A percentile compares a stretch with the other conserved stretches of the same genome.
Evolutionary conservation across 2,329 filamentous ascomycete species (phyloP).

Genomic region (Leptodontidium sp.): DNA sequence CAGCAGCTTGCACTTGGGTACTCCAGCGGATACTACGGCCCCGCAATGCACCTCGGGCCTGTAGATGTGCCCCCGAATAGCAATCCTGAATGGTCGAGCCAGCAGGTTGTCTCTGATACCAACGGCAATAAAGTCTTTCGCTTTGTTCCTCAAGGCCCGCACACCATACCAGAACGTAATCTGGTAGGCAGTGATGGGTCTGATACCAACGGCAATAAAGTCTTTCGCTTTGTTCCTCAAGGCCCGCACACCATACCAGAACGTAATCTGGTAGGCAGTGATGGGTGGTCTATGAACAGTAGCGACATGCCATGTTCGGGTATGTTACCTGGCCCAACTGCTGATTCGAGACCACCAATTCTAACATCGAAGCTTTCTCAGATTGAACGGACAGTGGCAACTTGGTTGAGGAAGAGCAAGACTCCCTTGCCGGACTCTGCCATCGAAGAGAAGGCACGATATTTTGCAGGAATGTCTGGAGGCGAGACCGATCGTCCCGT

Average conservation of each 20-base stretch:
- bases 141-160: not conserved
- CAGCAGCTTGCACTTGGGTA: not conserved
- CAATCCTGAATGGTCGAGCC: not conserved
- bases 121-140: not conserved
- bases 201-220: not conserved
- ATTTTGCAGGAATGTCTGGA: not conserved
- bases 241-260: not conserved
- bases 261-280: not conserved
- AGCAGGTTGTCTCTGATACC: not conserved
- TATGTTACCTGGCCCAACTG: not conserved
- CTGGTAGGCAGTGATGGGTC: not conserved
- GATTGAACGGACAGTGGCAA: not conserved
- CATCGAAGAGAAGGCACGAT: not conserved
- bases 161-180: not conserved
- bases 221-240: slow-evolving; percentile 1
- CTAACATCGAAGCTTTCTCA: slow-evolving; percentile 5
- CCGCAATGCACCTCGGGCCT: not conserved
- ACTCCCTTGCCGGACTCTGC: not conserved
- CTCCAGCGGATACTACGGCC: not conserved
- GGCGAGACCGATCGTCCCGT: not conserved
- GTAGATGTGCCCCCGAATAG: not conserved
- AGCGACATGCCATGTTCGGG: not conserved
- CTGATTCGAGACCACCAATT: not conserved
- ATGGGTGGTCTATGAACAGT: not conserved
- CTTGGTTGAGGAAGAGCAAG: not conserved